These are phyloP conservation scores for Calonectria honghensis DNA, from an alignment of 2,329 filamentous ascomycete species.

Conservation along the genomic window DNA sequence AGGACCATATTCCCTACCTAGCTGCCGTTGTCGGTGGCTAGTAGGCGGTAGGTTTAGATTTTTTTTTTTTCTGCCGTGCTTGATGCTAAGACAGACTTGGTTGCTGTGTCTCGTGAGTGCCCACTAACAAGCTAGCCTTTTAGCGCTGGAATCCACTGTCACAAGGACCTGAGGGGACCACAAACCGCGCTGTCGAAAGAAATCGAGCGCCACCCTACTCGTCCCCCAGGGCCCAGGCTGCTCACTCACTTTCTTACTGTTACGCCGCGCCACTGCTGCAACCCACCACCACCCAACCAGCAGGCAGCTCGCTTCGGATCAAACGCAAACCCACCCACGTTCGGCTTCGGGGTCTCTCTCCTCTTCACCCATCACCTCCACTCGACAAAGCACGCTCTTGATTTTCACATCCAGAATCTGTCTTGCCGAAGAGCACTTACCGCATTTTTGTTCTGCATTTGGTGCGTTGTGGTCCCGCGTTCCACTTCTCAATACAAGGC, in stretches of 20 bases:
- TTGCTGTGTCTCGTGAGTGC: slow-evolving; percentile 21
- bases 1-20: slow-evolving; percentile 10
- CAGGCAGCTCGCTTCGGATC: slow-evolving; percentile 34
- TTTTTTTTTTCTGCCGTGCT: slow-evolving; percentile 26
- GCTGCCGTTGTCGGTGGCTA: slow-evolving; percentile 20
- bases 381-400: slow-evolving; percentile 27
- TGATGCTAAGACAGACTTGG: slow-evolving; percentile 1
- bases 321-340: slow-evolving; percentile 32
- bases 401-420: neutral
- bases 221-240: slow-evolving; percentile 7
- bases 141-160: slow-evolving; percentile 14
- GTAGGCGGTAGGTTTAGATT: slow-evolving; percentile 23
- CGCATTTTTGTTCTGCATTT: neutral
- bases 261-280: slow-evolving; percentile 28
- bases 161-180: slow-evolving; percentile 17
- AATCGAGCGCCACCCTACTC: slow-evolving; percentile 28
- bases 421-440: neutral
- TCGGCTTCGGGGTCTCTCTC: slow-evolving; percentile 30
- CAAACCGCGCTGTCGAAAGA: slow-evolving; percentile 28
- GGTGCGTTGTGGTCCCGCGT: slow-evolving; percentile 6
- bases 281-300: slow-evolving; percentile 32
- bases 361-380: slow-evolving; percentile 32
- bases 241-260: slow-evolving; percentile 26
- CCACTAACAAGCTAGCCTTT: slow-evolving; percentile 24
- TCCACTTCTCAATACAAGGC: neutral